A percentile compares a stretch with the other conserved stretches of the same genome.
phyloP scores from a whole-genome alignment of 148 eudicot species.

The Rhododendron williamsianum region DNA sequence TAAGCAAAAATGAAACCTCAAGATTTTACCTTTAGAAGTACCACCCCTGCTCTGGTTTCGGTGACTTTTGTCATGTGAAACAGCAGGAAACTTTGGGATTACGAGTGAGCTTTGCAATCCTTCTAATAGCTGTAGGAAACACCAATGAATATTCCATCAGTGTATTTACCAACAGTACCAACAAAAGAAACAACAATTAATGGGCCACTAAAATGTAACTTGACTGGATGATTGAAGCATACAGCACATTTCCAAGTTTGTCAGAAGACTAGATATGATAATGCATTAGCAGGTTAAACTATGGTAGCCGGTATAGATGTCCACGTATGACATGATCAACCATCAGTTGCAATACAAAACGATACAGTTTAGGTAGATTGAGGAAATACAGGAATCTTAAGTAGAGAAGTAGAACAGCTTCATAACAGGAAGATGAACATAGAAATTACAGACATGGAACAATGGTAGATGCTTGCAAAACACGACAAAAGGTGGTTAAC shows the following conservation, averaged over 20 bases:
- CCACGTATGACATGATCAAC: neutral
- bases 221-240: too few relatives aligned
- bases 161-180: neutral
- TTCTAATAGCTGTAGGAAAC: conserved; percentile 60
- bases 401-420: neutral
- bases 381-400: neutral
- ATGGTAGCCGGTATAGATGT: too few relatives aligned
- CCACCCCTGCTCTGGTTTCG: conserved; percentile 35
- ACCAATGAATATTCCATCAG: neutral
- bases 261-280: too few relatives aligned
- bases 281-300: too few relatives aligned
- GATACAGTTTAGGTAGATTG: neutral
- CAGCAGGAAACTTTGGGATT: conserved; percentile 61
- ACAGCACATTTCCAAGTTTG: too few relatives aligned
- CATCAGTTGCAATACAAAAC: neutral
- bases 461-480: neutral
- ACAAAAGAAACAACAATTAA: too few relatives aligned
- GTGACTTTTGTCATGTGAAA: conserved; percentile 58
- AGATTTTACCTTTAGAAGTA: conserved; percentile 9
- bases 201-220: neutral
- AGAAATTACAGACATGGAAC: neutral
- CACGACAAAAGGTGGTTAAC: neutral
- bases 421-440: neutral
- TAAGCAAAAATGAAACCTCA: neutral
- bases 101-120: conserved; percentile 77